Evolutionary conservation across 306 rosid species (phyloP).

Genomic region (Pyrus betulifolia): DNA sequence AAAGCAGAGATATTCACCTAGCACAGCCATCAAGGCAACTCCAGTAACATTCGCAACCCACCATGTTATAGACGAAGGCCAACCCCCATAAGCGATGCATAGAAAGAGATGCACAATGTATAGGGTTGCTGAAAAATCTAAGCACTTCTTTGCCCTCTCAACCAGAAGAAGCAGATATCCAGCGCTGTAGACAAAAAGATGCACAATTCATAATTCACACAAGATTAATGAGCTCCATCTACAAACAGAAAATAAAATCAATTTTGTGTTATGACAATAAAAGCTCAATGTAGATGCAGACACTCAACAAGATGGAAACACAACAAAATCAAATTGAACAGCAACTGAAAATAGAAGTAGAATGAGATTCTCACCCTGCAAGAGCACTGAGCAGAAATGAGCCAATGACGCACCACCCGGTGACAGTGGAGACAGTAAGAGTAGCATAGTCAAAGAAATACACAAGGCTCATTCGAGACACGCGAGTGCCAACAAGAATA

Average conservation of each 20-base stretch:
- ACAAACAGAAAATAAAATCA: not conserved
- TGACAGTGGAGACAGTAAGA: slow-evolving; percentile 54
- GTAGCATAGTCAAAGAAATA: slow-evolving; percentile 93
- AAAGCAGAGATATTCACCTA: slow-evolving; percentile 71
- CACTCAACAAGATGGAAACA: not conserved
- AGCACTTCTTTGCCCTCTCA: slow-evolving; percentile 83
- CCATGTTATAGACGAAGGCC: slow-evolving; percentile 98
- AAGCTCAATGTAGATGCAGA: not conserved
- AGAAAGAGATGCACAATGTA: slow-evolving; percentile 75
- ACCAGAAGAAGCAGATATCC: slow-evolving; percentile 64
- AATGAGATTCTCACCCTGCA: slow-evolving; percentile 62
- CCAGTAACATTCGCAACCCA: slow-evolving; percentile 95
- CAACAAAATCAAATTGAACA: not conserved
- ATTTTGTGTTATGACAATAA: not conserved
- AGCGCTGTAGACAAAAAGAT: slow-evolving; percentile 44
- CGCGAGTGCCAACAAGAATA: slow-evolving; percentile 71
- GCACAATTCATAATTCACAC: not conserved
- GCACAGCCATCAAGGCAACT: slow-evolving; percentile 72
- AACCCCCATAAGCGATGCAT: slow-evolving; percentile 85
- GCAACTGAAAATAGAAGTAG: not conserved
- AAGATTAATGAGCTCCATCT: not conserved
- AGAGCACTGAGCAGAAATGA: slow-evolving; percentile 67
- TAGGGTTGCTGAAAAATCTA: slow-evolving; percentile 85
- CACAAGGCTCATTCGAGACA: slow-evolving; percentile 79
- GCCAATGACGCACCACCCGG: slow-evolving; percentile 86